These are phyloP conservation scores for Ashbya aceris DNA, from an alignment of 1,139 yeast species.

Conservation along the genomic window DNA sequence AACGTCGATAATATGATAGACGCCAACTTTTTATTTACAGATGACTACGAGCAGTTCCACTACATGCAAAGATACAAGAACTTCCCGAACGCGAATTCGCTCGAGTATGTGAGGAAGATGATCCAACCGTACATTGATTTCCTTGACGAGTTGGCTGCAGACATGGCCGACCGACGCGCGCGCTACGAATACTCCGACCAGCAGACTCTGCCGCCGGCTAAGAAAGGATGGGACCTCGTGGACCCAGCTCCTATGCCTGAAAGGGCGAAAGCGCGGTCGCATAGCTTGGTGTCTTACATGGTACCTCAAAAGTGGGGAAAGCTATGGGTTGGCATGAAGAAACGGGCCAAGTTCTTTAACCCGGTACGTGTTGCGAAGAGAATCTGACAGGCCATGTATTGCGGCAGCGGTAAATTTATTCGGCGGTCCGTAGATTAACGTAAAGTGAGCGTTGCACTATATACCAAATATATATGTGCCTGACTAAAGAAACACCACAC, in stretches of 20 bases:
- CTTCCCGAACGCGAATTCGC: constrained; percentile 2
- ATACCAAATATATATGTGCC: too few species aligned
- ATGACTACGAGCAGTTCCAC: constrained; percentile 2
- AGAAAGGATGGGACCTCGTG: background rate
- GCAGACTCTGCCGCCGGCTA: background rate
- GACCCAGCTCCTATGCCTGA: background rate
- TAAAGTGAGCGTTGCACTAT: too few species aligned
- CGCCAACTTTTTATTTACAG: constrained; percentile 1
- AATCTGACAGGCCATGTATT: too few species aligned
- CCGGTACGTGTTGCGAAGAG: too few species aligned
- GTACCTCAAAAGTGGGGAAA: background rate
- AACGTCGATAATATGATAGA: background rate
- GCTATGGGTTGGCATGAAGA: background rate
- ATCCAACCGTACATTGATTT: constrained; percentile 2
- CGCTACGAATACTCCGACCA: background rate
- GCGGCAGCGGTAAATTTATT: too few species aligned
- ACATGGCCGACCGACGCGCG: background rate
- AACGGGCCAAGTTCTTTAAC: background rate
- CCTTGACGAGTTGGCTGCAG: constrained; percentile 2
- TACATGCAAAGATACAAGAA: constrained; percentile 4
- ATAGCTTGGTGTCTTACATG: background rate
- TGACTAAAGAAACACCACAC: too few species aligned
- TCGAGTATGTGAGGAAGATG: constrained; percentile 1
- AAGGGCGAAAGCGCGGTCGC: background rate
- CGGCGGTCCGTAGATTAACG: too few species aligned